Conservation (phyloP, 2,329 filamentous ascomycete genomes). For the Paracorniculantispora psalliotae region DNA sequence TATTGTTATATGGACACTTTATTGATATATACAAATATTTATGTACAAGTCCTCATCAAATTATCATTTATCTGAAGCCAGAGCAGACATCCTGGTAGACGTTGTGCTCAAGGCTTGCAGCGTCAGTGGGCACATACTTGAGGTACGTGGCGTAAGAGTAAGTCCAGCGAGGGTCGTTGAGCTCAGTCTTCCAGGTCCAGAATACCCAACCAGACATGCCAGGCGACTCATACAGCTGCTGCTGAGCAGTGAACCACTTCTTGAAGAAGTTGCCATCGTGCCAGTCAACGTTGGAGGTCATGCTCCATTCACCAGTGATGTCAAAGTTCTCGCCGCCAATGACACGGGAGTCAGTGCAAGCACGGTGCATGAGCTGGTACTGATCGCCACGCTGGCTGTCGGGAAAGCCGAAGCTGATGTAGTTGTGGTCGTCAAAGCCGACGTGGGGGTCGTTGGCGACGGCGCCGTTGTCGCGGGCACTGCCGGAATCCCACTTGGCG, state of each 20-base stretch:
- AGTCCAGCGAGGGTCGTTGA: constrained; percentile 27
- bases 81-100: constrained; percentile 23
- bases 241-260: constrained; percentile 53
- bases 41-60: not conserved
- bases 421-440: constrained; percentile 55
- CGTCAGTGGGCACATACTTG: constrained; percentile 20
- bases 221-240: constrained; percentile 46
- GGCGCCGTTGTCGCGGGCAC: constrained; percentile 15
- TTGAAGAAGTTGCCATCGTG: constrained; percentile 44
- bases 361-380: constrained; percentile 20
- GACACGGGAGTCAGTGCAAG: constrained; percentile 43
- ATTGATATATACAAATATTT: not conserved
- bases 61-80: constrained; percentile 6
- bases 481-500: constrained; percentile 47
- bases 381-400: constrained; percentile 16
- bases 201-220: constrained; percentile 50
- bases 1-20: not conserved
- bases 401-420: constrained; percentile 24
- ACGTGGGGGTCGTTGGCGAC: constrained; percentile 35
- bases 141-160: constrained; percentile 22
- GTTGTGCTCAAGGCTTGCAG: constrained; percentile 21
- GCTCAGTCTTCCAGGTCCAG: constrained; percentile 52
- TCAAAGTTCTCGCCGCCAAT: constrained; percentile 30
- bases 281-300: constrained; percentile 43
- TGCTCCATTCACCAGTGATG: constrained; percentile 54